Percentiles rank a stretch among this genome's conserved stretches.
Evolutionary conservation across 2,329 filamentous ascomycete species (phyloP).

Genomic region (Alternaria sp.): DNA sequence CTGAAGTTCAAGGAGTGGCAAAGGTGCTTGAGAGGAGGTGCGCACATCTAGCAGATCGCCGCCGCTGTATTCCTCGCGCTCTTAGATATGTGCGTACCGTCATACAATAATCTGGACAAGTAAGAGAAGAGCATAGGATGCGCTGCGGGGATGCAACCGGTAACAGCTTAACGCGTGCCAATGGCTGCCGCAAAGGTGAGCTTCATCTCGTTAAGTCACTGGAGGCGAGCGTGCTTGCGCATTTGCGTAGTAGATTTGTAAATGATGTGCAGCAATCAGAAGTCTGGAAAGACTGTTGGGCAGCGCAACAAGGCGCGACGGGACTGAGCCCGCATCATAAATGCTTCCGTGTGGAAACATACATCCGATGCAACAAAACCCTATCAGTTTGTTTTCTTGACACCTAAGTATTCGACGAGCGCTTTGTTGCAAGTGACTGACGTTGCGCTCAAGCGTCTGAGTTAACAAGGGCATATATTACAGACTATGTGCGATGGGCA

Average conservation of each 20-base stretch:
- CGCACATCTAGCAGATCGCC: background rate
- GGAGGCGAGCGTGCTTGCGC: background rate
- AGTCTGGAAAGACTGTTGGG: background rate
- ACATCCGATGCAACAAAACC: background rate
- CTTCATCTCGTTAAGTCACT: background rate
- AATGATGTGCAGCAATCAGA: background rate
- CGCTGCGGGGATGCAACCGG: too few species aligned
- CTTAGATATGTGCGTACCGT: background rate
- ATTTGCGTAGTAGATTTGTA: background rate
- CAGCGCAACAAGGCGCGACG: background rate
- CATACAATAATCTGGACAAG: too few species aligned
- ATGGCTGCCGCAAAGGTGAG: background rate
- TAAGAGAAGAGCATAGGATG: too few species aligned
- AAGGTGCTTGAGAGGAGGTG: background rate
- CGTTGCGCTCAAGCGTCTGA: background rate
- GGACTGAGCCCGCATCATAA: background rate
- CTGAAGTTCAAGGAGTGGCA: background rate
- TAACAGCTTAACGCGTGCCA: background rate
- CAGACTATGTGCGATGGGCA: too few species aligned
- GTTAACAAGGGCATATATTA: background rate
- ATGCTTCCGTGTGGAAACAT: background rate
- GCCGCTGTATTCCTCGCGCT: background rate
- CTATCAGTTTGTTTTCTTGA: background rate
- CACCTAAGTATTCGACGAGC: background rate
- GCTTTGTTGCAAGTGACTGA: background rate